Evolutionary conservation across 2,329 filamentous ascomycete genomes (phyloP), one percentile per base, ranked within the genome.

Genomic region (Penicillium sp.): DNA sequence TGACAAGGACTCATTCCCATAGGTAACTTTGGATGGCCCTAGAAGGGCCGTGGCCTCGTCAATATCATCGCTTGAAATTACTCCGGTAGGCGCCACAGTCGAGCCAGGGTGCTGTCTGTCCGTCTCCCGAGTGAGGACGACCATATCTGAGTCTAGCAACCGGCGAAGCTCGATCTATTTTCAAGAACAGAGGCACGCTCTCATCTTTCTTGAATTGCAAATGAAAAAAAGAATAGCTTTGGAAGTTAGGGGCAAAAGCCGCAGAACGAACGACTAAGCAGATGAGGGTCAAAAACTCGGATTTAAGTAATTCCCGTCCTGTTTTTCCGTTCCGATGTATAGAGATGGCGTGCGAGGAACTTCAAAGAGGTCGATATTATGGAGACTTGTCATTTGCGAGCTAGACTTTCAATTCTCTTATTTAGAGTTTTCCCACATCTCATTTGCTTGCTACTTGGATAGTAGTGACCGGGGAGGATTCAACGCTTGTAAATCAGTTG

Each of bases 11-110:
- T n/a, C 45, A 17, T 56, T 37, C n/a, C 28, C 54, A 42, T 42
- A 22, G 19, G 19, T 50, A 8, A 33, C 37, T 45, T 50, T 60
- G 35, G 22, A 50, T 22, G 63, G 28, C 9, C 55, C 53, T 9
- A 68, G 53, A 19, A 68, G 65, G 33, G 60, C 42, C 19, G 67
- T 68, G 24, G 65, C 66, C 55, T 68, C 67, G 55, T 68, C 53
- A 50, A 56, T 42, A 47, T 19, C 42, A 24, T 59, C 42, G 2
- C n/a, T 59, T 38, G 44, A 37, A 9, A 19, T 38, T 17, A 17
- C n/a, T 30, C 54, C 28, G 17, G 30, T 22, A 38, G 47, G 47
- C 13, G 13, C 24, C 40, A n/a, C 24, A 30, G 59, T 42, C 42
- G 28, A 57, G 44, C 56, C 47, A 15, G 40, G 4, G 26, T 58